Evolutionary conservation across 257 asterid species (phyloP), one percentile per base, ranked within the genome.

Genomic region (Cynanchum wilfordii): DNA sequence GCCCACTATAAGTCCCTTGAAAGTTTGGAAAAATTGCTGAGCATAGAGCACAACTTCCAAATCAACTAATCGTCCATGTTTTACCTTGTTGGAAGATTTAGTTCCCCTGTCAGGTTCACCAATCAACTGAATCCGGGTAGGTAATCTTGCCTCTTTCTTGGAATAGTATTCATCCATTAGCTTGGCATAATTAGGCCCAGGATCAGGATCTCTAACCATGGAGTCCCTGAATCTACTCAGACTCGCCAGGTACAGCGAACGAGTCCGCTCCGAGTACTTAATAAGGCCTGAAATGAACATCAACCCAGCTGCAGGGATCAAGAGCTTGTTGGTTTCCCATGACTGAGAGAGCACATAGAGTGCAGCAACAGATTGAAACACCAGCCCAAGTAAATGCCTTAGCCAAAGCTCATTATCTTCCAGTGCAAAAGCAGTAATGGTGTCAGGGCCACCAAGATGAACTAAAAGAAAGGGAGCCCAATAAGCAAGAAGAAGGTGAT

Each of bases 361-460:
- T 2, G 81, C 87, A 5, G 88, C 78, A 0, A 49, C 0, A 0
- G 77, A 67, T 55, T 88, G 90, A 70, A 80, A 60, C 0, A 88
- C 1, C 55, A 86, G 87, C 4, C 79, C 36, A 5, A 85, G 80
- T 7, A 85, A 27, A 72, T 85, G 82, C 66, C 88, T 62, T 24
- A 59, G 71, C 92, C 89, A 87, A 0, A 85, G 84, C 44, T 80
- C 82, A 64, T 85, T 87, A 54, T 87, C 89, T 69, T 87, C 92
- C 12, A 85, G 63, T 22, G 88, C 70, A 17, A 81, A 87, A 1
- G 92, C 92, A 0, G 88, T 81, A 16, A 87, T 87, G 11, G 85
- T 81, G 66, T 87, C 88, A 2, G 87, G 92, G 7, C 92, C 92
- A 0, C 92, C 87, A 1, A 87, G 89, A 57, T 85, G 91, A 4